Percentiles rank a stretch among this genome's conserved stretches.
These are phyloP conservation scores for Trypanosoma mega DNA, from an alignment of 208 protist species.

Conservation along the genomic window DNA sequence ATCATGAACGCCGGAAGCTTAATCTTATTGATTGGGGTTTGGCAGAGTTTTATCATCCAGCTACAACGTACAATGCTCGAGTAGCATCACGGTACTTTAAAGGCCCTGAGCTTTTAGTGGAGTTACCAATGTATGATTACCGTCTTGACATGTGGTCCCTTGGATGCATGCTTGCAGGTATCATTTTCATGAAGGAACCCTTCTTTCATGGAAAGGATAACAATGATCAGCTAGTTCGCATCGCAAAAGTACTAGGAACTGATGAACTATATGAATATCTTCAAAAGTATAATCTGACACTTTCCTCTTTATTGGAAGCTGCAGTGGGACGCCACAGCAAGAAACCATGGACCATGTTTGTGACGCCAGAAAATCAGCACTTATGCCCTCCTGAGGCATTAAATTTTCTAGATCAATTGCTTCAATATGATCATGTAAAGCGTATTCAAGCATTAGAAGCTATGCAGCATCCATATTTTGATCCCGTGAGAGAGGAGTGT, in stretches of 20 bases:
- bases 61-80: slow-evolving; percentile 98
- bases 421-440: slow-evolving; percentile 97
- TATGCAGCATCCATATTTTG: slow-evolving; percentile 99
- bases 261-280: slow-evolving; percentile 96
- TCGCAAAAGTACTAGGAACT: slow-evolving; percentile 97
- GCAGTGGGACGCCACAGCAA: slow-evolving; percentile 82
- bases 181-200: slow-evolving; percentile 99
- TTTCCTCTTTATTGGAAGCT: slow-evolving; percentile 91
- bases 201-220: slow-evolving; percentile 99
- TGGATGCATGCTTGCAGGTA: slow-evolving; percentile 99
- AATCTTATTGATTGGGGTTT: slow-evolving; percentile 99
- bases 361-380: slow-evolving; percentile 95
- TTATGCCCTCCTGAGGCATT: slow-evolving; percentile 97
- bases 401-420: slow-evolving; percentile 97
- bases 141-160: slow-evolving; percentile 99
- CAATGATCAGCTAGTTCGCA: slow-evolving; percentile 98
- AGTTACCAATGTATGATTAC: slow-evolving; percentile 99
- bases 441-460: slow-evolving; percentile 98
- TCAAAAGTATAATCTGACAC: slow-evolving; percentile 96
- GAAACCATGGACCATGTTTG: slow-evolving; percentile 93
- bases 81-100: slow-evolving; percentile 99
- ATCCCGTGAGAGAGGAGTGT: slow-evolving; percentile 73
- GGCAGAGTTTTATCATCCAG: slow-evolving; percentile 99
- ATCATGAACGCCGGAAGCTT: slow-evolving; percentile 95
- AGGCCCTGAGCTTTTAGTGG: slow-evolving; percentile 98